phyloP scores from a whole-genome alignment of 106 monocot species.

The Dendrobium catenatum region DNA sequence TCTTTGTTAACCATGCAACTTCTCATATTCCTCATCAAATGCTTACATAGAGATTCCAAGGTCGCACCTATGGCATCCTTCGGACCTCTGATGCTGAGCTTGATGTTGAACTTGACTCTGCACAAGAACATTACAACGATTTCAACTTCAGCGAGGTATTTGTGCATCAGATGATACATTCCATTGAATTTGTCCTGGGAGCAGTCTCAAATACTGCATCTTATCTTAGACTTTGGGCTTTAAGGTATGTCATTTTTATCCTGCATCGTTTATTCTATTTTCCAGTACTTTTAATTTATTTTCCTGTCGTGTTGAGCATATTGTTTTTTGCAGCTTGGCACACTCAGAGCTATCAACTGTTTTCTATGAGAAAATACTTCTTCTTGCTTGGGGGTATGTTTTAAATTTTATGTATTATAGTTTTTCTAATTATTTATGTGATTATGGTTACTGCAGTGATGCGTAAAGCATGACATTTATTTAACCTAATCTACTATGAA shows the following conservation, averaged over 20 bases:
- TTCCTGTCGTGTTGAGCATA: background rate
- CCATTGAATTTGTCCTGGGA: conserved; percentile 94
- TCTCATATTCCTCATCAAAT: conserved; percentile 1
- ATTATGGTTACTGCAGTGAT: background rate
- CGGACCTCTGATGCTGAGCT: conserved; percentile 72
- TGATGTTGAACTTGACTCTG: conserved; percentile 86
- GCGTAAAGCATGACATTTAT: background rate
- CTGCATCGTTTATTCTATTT: background rate
- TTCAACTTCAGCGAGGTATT: conserved; percentile 98
- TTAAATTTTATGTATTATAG: background rate
- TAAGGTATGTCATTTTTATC: conserved; percentile 47
- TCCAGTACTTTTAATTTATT: background rate
- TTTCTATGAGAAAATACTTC: conserved; percentile 87
- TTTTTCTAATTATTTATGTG: background rate
- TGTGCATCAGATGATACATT: conserved; percentile 99
- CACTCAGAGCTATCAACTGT: conserved; percentile 99
- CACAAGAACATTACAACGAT: conserved; percentile 71
- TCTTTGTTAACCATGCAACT: background rate
- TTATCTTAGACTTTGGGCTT: conserved; percentile 98
- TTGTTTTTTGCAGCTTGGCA: conserved; percentile 68
- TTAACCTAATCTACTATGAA: background rate
- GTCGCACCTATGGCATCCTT: conserved; percentile 86
- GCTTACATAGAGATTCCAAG: conserved; percentile 83
- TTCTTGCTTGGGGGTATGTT: conserved; percentile 92
- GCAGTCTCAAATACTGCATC: conserved; percentile 99